These are phyloP conservation scores for Colletotrichum shisoi DNA, from an alignment of 2,329 filamentous ascomycete species.

Conservation along the genomic window DNA sequence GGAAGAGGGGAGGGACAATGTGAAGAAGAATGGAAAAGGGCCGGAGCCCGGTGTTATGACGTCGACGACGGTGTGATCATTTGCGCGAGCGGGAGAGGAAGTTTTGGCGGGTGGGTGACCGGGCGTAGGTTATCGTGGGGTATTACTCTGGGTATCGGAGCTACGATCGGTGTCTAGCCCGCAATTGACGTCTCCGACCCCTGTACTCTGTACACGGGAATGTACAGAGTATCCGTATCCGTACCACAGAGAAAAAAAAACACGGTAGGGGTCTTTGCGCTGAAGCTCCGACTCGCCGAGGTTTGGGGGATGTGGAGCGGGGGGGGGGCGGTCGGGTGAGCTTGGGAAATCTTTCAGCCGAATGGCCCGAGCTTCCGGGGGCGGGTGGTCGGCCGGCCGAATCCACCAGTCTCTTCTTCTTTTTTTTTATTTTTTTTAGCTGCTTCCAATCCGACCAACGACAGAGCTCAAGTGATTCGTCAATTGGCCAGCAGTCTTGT, in stretches of 20 bases:
- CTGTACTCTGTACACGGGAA: neutral
- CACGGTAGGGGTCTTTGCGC: conserved; percentile 6
- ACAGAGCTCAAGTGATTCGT: conserved; percentile 10
- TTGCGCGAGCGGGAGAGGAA: neutral
- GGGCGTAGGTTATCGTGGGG: neutral
- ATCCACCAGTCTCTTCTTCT: neutral
- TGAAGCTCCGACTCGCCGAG: conserved; percentile 13
- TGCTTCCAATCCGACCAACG: neutral
- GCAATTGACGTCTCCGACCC: neutral
- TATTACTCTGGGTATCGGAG: conserved; percentile 31
- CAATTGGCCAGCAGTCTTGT: conserved; percentile 1
- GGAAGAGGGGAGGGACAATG: neutral
- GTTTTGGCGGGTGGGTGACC: neutral
- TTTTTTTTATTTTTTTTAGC: neutral
- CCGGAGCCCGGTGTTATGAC: conserved; percentile 11
- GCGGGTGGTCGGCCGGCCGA: neutral
- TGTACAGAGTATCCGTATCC: too few relatives aligned
- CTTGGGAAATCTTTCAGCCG: conserved; percentile 34
- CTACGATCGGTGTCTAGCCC: conserved; percentile 21
- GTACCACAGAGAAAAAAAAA: neutral
- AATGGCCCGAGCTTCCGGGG: conserved; percentile 15
- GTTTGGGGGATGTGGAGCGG: neutral
- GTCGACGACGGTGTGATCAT: conserved; percentile 15
- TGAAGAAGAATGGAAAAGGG: neutral
- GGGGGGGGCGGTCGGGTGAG: too few relatives aligned